Conservation (phyloP, 495 filamentous ascomycete species). For the Friedmanniomyces simplex region DNA sequence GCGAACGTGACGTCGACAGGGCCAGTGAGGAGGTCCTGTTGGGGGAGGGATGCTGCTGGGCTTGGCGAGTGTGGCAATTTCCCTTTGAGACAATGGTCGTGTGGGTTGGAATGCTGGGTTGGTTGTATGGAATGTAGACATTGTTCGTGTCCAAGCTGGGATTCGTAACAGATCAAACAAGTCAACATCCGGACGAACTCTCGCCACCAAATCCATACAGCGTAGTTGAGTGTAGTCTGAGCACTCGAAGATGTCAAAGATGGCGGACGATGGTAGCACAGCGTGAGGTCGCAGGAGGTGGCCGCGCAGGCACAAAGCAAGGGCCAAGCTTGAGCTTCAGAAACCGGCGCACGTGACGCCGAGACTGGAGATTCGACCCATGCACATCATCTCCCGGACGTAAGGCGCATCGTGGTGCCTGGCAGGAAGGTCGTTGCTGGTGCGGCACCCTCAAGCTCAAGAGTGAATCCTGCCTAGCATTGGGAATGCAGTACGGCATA, state of each 20-base stretch:
- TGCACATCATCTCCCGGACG: neutral
- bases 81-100: slow-evolving; percentile 5
- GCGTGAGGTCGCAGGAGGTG: slow-evolving; percentile 5
- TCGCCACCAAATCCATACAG: no score
- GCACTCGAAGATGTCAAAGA: no score
- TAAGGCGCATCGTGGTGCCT: neutral
- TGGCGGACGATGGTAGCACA: slow-evolving; percentile 1
- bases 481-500: no score
- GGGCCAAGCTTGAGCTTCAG: neutral
- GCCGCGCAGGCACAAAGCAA: slow-evolving; percentile 1
- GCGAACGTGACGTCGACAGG: slow-evolving; percentile 12
- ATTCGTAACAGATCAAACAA: no score
- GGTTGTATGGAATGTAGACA: slow-evolving; percentile 7
- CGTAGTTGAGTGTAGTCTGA: no score
- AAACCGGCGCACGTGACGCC: neutral
- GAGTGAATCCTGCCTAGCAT: no score
- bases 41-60: slow-evolving; percentile 12
- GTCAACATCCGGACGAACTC: neutral
- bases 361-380: neutral
- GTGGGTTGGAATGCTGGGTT: slow-evolving; percentile 1
- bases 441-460: no score
- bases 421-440: no score
- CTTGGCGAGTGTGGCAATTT: slow-evolving; percentile 18
- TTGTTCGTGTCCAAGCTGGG: neutral
- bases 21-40: slow-evolving; percentile 2